Evolutionary conservation across 2,329 filamentous ascomycete species (phyloP), one percentile per base, ranked within the genome.

Genomic region (Trichoderma sp.): DNA sequence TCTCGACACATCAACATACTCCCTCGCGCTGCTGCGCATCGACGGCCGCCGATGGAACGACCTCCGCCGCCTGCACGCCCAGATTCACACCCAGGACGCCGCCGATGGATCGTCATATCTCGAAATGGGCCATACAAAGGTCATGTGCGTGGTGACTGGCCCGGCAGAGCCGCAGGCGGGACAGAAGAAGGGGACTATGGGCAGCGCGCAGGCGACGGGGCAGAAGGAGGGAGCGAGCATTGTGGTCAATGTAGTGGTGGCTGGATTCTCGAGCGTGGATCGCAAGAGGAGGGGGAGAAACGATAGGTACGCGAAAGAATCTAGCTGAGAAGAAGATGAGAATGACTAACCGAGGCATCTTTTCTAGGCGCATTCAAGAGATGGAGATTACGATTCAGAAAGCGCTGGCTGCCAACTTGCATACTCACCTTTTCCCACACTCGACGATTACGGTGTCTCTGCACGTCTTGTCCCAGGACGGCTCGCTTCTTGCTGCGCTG

Each of bases 21-120:
- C 89, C 61, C 88, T 97, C 71, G 94, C 93, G 71, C 91, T 96
- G 66, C 86, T 94, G 72, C 91, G 92, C 77, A 89, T 93, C 73
- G 95, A 92, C 77, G 92, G 92, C 71, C 90, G 96, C 71, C 90
- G 96, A 75, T 99, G 96, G 96, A 98, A 99, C 83, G 96, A 99
- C 80, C 88, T 99, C 49, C 93, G 96, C 33, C 90, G 93, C 8
- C 87, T 97, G 62, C 89, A 93, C 77, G 95, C 92, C 59, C 92
- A 96, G 81, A 94, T 99, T 77, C 92, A 91, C 71, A 97, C 94
- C 1, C 96, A 97, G 81, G 91, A 94, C 71, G 91, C 94, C 61
- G 94, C 94, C 68, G 96, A 98, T 75, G 96, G 96, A 43, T 97
- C 92, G 56, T 93, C 91, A 71, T 97, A 97, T 81, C 89, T 98